phyloP scores from a whole-genome alignment of 495 filamentous ascomycete genomes.

The Amphirosellinia nigrospora region DNA sequence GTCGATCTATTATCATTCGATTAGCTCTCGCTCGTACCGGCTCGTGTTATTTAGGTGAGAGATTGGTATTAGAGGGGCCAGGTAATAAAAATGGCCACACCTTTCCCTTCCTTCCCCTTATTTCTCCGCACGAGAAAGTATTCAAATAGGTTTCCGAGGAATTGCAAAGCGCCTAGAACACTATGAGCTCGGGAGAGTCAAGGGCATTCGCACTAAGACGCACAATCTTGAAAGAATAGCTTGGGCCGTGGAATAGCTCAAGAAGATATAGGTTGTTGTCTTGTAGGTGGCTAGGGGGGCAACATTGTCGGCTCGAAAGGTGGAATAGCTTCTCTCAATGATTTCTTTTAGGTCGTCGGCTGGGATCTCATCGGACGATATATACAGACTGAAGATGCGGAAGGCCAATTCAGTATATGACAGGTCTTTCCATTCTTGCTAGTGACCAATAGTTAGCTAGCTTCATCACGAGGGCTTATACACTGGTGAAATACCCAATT shows the following conservation, averaged over 20 bases:
- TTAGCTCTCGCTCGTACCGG: background rate
- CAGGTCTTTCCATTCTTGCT: conserved; percentile 71
- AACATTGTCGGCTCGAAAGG: conserved; percentile 77
- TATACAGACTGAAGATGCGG: conserved; percentile 78
- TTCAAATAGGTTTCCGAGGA: conserved; percentile 94
- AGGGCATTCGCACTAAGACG: background rate
- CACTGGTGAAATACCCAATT: conserved; percentile 57
- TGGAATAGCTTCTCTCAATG: conserved; percentile 79
- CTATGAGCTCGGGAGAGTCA: conserved; percentile 28
- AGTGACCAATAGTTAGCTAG: conserved; percentile 24
- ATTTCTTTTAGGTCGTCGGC: conserved; percentile 78
- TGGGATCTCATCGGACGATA: conserved; percentile 82
- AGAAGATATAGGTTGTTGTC: conserved; percentile 81
- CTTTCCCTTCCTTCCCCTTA: conserved; percentile 59
- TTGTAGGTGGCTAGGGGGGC: conserved; percentile 73
- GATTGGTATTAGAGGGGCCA: background rate
- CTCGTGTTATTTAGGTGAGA: background rate
- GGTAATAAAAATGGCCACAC: background rate
- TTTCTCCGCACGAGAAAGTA: conserved; percentile 91
- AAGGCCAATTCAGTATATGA: conserved; percentile 80
- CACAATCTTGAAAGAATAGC: conserved; percentile 83
- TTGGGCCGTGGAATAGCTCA: conserved; percentile 97
- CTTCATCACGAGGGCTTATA: background rate
- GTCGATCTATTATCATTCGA: conserved; percentile 65
- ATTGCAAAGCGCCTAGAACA: conserved; percentile 72